These are phyloP conservation scores for Arthrinium phaeospermum DNA, from an alignment of 2,329 filamentous ascomycete genomes.

Conservation along the genomic window DNA sequence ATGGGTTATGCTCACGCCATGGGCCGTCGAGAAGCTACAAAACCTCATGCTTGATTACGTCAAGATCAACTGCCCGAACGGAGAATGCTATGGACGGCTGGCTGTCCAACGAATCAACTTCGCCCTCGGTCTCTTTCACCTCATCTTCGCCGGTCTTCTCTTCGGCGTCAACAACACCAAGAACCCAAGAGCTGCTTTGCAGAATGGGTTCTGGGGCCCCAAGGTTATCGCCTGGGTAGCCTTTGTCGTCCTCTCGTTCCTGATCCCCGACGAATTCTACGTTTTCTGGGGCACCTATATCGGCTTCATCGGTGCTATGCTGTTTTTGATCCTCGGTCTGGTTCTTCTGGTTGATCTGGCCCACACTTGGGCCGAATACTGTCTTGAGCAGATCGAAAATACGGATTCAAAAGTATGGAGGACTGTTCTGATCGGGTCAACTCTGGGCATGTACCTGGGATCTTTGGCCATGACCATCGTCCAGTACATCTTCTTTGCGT, in stretches of 20 bases:
- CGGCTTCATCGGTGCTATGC: slow-evolving; percentile 83
- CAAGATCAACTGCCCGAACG: slow-evolving; percentile 88
- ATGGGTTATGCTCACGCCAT: slow-evolving; percentile 99
- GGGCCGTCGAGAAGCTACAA: slow-evolving; percentile 96
- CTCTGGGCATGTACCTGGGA: slow-evolving; percentile 88
- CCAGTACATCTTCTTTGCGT: slow-evolving; percentile 96
- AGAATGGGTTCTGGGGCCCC: slow-evolving; percentile 99
- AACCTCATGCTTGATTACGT: slow-evolving; percentile 94
- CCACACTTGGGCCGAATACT: slow-evolving; percentile 97
- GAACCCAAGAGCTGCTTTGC: slow-evolving; percentile 83
- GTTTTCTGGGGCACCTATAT: slow-evolving; percentile 96
- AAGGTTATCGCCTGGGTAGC: slow-evolving; percentile 90
- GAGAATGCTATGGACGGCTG: slow-evolving; percentile 93
- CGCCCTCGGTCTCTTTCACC: slow-evolving; percentile 91
- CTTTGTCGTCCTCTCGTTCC: slow-evolving; percentile 88
- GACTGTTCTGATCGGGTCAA: slow-evolving; percentile 86
- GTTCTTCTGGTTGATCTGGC: slow-evolving; percentile 93
- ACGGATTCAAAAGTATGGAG: slow-evolving; percentile 87
- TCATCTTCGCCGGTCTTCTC: slow-evolving; percentile 82
- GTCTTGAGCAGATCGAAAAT: slow-evolving; percentile 89
- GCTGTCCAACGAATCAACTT: slow-evolving; percentile 98
- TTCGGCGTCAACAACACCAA: slow-evolving; percentile 87
- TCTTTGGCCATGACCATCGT: slow-evolving; percentile 93
- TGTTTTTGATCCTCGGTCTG: slow-evolving; percentile 91
- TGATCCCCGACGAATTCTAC: slow-evolving; percentile 95